Percentiles rank a stretch among this genome's conserved stretches.
phyloP scores from a whole-genome alignment of 805 yeast genomes.

The Candida verbasci region DNA sequence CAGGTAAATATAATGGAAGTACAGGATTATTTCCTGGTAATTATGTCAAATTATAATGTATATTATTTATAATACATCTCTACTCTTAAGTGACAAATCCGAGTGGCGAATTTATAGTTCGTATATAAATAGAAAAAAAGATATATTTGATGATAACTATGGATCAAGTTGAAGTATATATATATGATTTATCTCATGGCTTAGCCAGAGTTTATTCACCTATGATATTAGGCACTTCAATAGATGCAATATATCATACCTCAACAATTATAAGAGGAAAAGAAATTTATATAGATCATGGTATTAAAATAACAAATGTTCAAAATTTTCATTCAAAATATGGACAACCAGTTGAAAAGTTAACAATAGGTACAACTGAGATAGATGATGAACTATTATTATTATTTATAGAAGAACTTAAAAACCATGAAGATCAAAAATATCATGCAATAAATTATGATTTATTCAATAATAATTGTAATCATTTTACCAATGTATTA shows the following conservation, averaged over 20 bases:
- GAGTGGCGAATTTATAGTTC: too few species aligned
- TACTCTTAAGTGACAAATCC: too few species aligned
- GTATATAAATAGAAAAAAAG: too few species aligned
- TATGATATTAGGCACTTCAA: conserved; percentile 45
- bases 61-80: too few species aligned
- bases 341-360: conserved; percentile 51
- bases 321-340: conserved; percentile 56
- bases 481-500: conserved; percentile 58
- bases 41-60: conserved; percentile 63
- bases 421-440: conserved; percentile 35
- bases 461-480: conserved; percentile 61
- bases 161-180: conserved; percentile 47
- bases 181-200: conserved; percentile 62
- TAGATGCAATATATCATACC: conserved; percentile 69
- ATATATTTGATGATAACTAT: too few species aligned
- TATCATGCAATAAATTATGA: conserved; percentile 47
- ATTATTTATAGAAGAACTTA: conserved; percentile 52
- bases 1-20: conserved; percentile 78
- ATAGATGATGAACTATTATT: conserved; percentile 48
- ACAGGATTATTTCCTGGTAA: conserved; percentile 96
- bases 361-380: conserved; percentile 51
- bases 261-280: conserved; percentile 49
- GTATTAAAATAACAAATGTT: conserved; percentile 35
- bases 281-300: conserved; percentile 59
- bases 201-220: conserved; percentile 50